A percentile compares a stretch with the other conserved stretches of the same genome.
Conservation (phyloP, 768 basidiomycete species). For the Coprinellus aureogranulatus region DNA sequence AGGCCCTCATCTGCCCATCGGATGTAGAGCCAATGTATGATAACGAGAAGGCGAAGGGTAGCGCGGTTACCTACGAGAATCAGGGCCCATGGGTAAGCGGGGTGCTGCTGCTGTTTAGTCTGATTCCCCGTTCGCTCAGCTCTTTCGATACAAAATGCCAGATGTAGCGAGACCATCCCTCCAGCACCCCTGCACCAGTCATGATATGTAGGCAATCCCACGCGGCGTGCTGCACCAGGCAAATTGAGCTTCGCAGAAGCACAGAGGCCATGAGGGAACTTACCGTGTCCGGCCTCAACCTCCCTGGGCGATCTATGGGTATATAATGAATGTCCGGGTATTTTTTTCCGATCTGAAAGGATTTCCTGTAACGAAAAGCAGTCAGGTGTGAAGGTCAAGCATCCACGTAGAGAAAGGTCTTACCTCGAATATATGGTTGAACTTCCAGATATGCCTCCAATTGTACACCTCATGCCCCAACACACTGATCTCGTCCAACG, state of each 20-base stretch:
- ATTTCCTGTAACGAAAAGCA: constrained; percentile 32
- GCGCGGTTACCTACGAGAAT: too few relatives aligned
- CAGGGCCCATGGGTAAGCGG: too few relatives aligned
- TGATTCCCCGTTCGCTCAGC: too few relatives aligned
- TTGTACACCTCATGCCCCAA: constrained; percentile 56
- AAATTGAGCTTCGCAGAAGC: background rate
- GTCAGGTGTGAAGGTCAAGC: background rate
- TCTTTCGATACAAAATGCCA: constrained; percentile 39
- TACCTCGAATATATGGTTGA: constrained; percentile 59
- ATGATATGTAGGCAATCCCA: constrained; percentile 49
- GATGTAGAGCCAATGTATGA: too few relatives aligned
- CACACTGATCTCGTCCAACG: constrained; percentile 44
- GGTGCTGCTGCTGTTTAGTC: too few relatives aligned
- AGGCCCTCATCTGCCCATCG: too few relatives aligned
- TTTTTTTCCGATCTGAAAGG: constrained; percentile 30
- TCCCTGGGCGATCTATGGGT: constrained; percentile 58
- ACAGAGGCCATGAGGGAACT: constrained; percentile 20
- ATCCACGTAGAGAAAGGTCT: constrained; percentile 6
- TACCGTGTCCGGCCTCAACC: constrained; percentile 65
- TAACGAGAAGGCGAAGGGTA: too few relatives aligned
- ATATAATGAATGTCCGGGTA: constrained; percentile 60
- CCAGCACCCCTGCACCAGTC: constrained; percentile 45
- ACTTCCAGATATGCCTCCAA: constrained; percentile 59
- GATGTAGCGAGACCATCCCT: constrained; percentile 50
- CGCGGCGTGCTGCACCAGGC: constrained; percentile 35